Conservation (phyloP, 2,329 filamentous ascomycete species). For the Aspergillus flavus region DNA sequence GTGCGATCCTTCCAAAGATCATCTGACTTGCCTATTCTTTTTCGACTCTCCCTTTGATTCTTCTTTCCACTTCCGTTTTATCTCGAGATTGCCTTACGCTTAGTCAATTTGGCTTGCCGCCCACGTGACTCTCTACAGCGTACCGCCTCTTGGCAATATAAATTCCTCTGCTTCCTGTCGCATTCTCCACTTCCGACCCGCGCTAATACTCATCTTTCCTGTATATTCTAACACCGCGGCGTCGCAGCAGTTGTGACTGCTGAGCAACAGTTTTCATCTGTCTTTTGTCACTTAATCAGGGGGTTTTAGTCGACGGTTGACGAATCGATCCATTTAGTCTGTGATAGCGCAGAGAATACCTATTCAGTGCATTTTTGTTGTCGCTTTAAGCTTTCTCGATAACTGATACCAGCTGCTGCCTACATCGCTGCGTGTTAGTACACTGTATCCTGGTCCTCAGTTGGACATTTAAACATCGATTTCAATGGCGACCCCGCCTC, state of each 20-base stretch:
- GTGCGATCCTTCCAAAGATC: constrained; percentile 20
- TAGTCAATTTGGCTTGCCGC: constrained; percentile 29
- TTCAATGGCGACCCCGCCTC: constrained; percentile 48
- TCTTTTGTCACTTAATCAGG: constrained; percentile 32
- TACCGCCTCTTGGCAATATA: constrained; percentile 48
- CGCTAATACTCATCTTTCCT: constrained; percentile 28
- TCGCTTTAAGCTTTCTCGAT: constrained; percentile 28
- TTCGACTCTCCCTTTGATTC: constrained; percentile 12
- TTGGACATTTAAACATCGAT: constrained; percentile 23
- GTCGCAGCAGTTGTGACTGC: constrained; percentile 23
- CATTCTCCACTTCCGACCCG: constrained; percentile 42
- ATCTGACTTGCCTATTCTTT: constrained; percentile 23
- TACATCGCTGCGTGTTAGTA: constrained; percentile 27
- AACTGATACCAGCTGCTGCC: constrained; percentile 26
- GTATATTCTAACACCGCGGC: constrained; percentile 26
- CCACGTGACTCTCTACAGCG: constrained; percentile 39
- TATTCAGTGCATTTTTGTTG: constrained; percentile 37
- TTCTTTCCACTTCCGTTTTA: constrained; percentile 17
- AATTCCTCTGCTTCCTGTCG: constrained; percentile 39
- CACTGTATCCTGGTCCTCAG: constrained; percentile 29
- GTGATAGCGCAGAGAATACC: constrained; percentile 37
- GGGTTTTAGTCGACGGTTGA: constrained; percentile 27
- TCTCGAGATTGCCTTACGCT: constrained; percentile 20
- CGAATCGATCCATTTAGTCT: constrained; percentile 32
- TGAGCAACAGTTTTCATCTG: constrained; percentile 21